Evolutionary conservation across 768 basidiomycete species (phyloP).

Genomic region (Mycena galopus): DNA sequence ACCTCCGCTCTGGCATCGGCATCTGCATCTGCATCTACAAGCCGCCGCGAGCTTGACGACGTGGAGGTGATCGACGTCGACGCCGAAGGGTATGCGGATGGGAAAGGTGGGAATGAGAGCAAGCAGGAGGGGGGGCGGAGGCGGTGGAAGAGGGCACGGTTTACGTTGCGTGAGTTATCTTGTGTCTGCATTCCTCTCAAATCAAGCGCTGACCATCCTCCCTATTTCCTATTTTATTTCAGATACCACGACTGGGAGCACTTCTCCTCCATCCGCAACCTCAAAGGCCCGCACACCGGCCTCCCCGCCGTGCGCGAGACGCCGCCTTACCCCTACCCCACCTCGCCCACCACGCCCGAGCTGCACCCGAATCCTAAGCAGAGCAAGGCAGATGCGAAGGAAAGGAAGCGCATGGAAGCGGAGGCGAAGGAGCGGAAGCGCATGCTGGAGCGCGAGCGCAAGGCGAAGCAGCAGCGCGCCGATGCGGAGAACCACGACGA

Average conservation of each 20-base stretch:
- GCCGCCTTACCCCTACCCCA: slow-evolving; percentile 45
- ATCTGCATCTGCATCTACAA: no score
- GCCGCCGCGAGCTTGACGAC: background rate
- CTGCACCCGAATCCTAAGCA: slow-evolving; percentile 48
- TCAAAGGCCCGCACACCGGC: slow-evolving; percentile 86
- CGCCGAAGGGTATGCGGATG: background rate
- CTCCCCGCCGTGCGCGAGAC: slow-evolving; percentile 74
- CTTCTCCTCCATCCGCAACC: slow-evolving; percentile 92
- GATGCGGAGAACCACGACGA: slow-evolving; percentile 26
- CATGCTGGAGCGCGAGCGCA: slow-evolving; percentile 36
- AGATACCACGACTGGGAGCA: slow-evolving; percentile 97
- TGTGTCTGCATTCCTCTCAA: background rate
- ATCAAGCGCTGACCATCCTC: no score
- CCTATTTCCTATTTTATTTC: background rate
- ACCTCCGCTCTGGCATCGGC: background rate
- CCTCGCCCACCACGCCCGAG: slow-evolving; percentile 45
- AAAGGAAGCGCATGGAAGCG: slow-evolving; percentile 36
- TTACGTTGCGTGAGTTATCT: slow-evolving; percentile 84
- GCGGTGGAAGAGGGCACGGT: slow-evolving; percentile 58
- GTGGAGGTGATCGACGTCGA: background rate
- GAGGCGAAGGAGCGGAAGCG: slow-evolving; percentile 28
- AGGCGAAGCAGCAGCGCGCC: slow-evolving; percentile 17
- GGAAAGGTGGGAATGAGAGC: background rate
- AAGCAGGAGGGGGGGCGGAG: slow-evolving; percentile 20
- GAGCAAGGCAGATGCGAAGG: slow-evolving; percentile 46